Evolutionary conservation across 1,139 yeast species (phyloP), one percentile per base, ranked within the genome.

Genomic region (Debaryomyces singareniensis): DNA sequence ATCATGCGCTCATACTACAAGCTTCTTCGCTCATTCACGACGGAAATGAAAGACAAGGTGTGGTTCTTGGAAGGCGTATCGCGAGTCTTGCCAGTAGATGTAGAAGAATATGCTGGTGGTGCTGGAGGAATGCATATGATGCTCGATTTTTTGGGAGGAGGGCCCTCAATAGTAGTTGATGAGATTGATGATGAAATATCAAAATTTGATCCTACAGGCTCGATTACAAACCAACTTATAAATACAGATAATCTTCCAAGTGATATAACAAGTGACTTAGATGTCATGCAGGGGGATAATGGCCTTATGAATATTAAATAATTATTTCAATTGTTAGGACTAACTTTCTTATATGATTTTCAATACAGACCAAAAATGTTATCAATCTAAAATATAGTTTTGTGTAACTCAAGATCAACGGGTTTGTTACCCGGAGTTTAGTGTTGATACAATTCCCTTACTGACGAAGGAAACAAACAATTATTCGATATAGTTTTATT

Each of bases 31-130:
- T 75, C 81, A 5, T 89, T 82, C 53, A 84, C 95, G 1, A 75
- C 80, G 14, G 94, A 85, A 46, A 80, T 83, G 81, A 84, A 82
- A 49, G 93, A 86, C 44, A 75, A 75, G 44, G 94, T 87, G 11
- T 89, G 97, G 97, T 89, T 89, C 45, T 65, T 89, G 40, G 95
- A 87, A 53, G 96, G 96, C 2, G 95, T 89, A 2, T 74, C 93
- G 4, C 78, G 78, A 36, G 95, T 86, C 1, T 65, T 89, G 30
- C 93, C 93, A 0, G 87, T 75, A 11, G 87, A 82, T 51, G 93
- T 82, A 13, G 93, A 82, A 39, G 85, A 81, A 43, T 82, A 82
- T 47, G 76, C 84, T 11, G 91, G 91, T 9, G 91, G 91, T 3
- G 74, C 74, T 31, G 91, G 93, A 30, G 91, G 91, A 38, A 80